Evolutionary conservation across 768 basidiomycete species (phyloP), one percentile per base, ranked within the genome.

Genomic region (Pisolithus albus): DNA sequence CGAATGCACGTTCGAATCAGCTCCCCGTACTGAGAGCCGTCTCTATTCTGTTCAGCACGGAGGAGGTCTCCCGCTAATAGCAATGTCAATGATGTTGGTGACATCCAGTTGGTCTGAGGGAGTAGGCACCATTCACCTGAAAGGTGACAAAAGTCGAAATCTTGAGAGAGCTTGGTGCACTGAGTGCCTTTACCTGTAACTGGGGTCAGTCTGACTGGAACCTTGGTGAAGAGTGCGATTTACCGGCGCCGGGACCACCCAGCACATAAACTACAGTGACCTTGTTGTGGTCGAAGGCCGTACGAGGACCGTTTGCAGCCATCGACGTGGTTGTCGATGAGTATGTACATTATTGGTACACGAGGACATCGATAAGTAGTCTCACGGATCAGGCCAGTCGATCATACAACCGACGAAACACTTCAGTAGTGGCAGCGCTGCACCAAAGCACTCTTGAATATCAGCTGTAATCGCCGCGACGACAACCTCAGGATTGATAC

Each of bases 221-320:
- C 28, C 49, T 61, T 8, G 5, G 16, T n/a, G 40, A 32, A 36
- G n/a, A 34, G 46, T 32, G 40, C 7, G 24, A 59, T 66, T 71
- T 56, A 86, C 94, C 94, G 60, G 93, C 93, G 47, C 96, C 96
- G 18, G 96, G 96, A 0, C 96, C 96, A 36, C 96, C 96, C 13
- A 99, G 84, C 23, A 98, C 94, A 62, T 89, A 99, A 62, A 98
- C 76, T 52, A 99, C 94, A 16, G 80, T 84, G 60, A 97, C 86
- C 56, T 89, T 84, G 44, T 65, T 64, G 30, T 72, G 67, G 66
- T 90, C 82, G 61, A 96, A 95, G 11, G 24, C 41, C 13, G 64
- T 52, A 18, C 21, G 21, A 23, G 45, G 24, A 5, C 18, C 46
- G 18, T 21, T 30, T 54, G 43, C 32, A 26, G 52, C 13, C 44